Conservation (phyloP, 139 green algal species). For the Chlorella vulgaris region DNA sequence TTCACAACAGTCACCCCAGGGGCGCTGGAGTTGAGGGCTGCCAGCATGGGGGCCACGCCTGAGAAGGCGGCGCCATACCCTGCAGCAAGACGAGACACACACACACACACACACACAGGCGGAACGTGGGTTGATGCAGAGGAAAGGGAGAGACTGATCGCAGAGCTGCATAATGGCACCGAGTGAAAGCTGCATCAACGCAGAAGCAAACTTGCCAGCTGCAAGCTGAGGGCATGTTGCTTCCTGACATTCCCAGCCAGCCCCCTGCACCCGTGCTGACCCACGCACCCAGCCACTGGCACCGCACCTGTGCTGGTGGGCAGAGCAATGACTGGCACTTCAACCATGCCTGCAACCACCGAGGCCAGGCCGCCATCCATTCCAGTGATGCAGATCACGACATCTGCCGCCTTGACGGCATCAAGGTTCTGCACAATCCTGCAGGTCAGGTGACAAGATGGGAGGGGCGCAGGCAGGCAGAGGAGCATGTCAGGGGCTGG, state of each 20-base stretch:
- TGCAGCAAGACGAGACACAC: background rate
- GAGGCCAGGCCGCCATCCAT: constrained; percentile 73
- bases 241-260: too few relatives aligned
- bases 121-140: too few relatives aligned
- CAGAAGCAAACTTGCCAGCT: too few relatives aligned
- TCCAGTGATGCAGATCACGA: constrained; percentile 83
- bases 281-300: background rate
- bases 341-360: constrained; percentile 79
- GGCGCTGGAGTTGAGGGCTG: constrained; percentile 61
- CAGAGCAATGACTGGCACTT: constrained; percentile 77
- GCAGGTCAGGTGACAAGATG: background rate
- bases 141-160: background rate
- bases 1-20: constrained; percentile 79
- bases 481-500: too few relatives aligned
- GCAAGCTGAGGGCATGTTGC: too few relatives aligned
- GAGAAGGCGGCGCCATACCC: constrained; percentile 71
- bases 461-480: background rate
- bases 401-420: constrained; percentile 68
- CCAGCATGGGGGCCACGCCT: constrained; percentile 67
- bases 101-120: too few relatives aligned
- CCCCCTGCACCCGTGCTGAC: too few relatives aligned
- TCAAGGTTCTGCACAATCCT: constrained; percentile 44
- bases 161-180: too few relatives aligned
- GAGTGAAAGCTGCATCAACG: too few relatives aligned
- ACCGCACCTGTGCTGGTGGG: constrained; percentile 58